Base-by-base conservation (phyloP, 768 basidiomycete species). In the Auriscalpium orientale region DNA sequence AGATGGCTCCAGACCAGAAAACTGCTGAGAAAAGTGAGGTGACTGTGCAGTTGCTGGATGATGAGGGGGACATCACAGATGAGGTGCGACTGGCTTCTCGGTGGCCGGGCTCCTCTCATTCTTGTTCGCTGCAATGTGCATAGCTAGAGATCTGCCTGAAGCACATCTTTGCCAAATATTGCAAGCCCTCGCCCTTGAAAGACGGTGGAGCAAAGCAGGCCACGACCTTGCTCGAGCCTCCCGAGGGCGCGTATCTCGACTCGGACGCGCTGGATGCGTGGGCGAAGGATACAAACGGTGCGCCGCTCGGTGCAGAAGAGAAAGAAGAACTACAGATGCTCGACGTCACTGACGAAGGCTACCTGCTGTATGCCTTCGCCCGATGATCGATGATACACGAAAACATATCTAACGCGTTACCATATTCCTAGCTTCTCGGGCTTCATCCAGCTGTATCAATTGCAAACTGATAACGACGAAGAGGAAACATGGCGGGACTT, bases 401-500 rank as follows among this genome's bases (percentile, higher is more conserved):
- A 9, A 9, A 43, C 15, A 18, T 43, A 43, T 43, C 22, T 45
- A n/a, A n/a, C 49, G 8, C 8, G 18, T 36, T 22, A n/a, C 28
- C 15, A 10, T 6, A 18, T 28, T 22, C 22, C 10, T 51, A 91
- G 89, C 16, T 82, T 89, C 66, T 84, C 85, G 66, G 89, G 89
- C 2, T 91, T 92, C 65, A 65, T 89, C 66, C 87, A 91, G 66
- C 81, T 91, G 54, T 91, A 91, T 64, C 85, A 89, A 63, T 71
- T 91, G n/a, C 90, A 92, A 67, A 89, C 87, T 1, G 86, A 89
- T 62, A 87, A 82, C 58, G 89, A 91, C 59, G 87, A 89, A 61
- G 84, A 84, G 67, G 87, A 92, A 70, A 92, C 89, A 8, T 91
- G 87, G 88, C 76, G 79, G 69, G 89, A 91, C 73, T 70, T 91